Base-by-base conservation (phyloP, 257 asterid species). In the Solanum virginianum region DNA sequence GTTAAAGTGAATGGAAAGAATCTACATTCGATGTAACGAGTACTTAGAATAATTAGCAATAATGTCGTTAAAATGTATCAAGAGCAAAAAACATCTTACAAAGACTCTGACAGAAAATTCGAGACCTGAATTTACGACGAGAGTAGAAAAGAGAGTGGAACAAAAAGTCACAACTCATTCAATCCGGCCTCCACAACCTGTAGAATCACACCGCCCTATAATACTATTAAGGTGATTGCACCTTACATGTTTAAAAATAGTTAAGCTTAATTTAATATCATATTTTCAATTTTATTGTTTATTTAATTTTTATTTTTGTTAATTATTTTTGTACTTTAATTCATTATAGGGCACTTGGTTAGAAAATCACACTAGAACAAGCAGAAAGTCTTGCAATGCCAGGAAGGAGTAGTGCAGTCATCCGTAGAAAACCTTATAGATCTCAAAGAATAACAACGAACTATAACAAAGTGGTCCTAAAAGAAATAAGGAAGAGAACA, bases 101-200 rank as follows among this genome's bases (percentile, higher is more conserved):
- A 6, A 22, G 26, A 12, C 0, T 26, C 6, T 63, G 16, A 26
- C 16, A 63, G 20, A 6, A 11, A 13, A n/a, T n/a, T 26, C 26
- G 0, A 14, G 12, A 1, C 7, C 0, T 6, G 41, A 1, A 26
- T 63, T 2, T n/a, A n/a, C 3, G 0, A 26, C 20, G 18, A 63
- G 5, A 2, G 6, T 26, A 24, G 39, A 6, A 20, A 63, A 24
- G 36, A 62, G n/a, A 11, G 69, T 62, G 22, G 16, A 62, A 1
- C 16, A 22, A 26, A 8, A 62, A 62, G 2, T 22, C 1, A 22
- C 39, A 62, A 22, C 17, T 11, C 69, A 11, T 62, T 11, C 69
- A 11, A 62, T 6, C 1, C 11, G 13, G 8, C 11, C 8, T 11
- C 32, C 15, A 0, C 17, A 11, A 2, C 39, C 0, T 10, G 8